A percentile compares a stretch with the other conserved stretches of the same genome.
These are phyloP conservation scores for Candida sithepensis DNA, from an alignment of 805 yeast genomes.

Conservation along the genomic window DNA sequence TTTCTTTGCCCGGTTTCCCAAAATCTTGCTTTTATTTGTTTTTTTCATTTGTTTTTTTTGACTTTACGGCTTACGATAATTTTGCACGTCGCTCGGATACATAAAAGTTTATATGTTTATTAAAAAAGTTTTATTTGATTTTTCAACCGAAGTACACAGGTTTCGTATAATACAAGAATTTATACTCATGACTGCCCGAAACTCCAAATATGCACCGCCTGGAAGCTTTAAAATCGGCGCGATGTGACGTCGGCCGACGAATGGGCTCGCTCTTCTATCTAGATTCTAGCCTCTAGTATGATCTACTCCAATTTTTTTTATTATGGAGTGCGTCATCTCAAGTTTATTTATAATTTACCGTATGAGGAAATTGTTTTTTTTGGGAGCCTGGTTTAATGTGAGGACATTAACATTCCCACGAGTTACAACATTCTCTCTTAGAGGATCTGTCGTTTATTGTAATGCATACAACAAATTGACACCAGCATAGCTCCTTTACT, in stretches of 20 bases:
- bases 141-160: not conserved
- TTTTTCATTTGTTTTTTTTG: not conserved
- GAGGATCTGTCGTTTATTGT: not conserved
- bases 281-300: too few species aligned
- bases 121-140: not conserved
- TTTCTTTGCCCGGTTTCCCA: not conserved
- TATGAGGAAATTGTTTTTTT: conserved; percentile 3
- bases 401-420: too few species aligned
- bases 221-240: too few species aligned
- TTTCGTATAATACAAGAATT: too few species aligned
- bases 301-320: not conserved
- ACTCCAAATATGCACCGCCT: too few species aligned
- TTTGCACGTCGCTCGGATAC: not conserved
- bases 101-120: not conserved
- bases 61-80: not conserved
- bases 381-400: too few species aligned
- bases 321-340: not conserved
- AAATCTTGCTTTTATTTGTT: not conserved
- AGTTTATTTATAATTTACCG: conserved; percentile 17
- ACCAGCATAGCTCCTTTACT: too few species aligned
- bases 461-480: not conserved
- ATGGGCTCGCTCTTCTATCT: too few species aligned
- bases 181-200: too few species aligned
- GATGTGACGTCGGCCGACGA: too few species aligned
- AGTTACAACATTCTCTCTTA: too few species aligned